Conservation (phyloP, 2,329 filamentous ascomycete genomes). For the Cordyceps cicadae region DNA sequence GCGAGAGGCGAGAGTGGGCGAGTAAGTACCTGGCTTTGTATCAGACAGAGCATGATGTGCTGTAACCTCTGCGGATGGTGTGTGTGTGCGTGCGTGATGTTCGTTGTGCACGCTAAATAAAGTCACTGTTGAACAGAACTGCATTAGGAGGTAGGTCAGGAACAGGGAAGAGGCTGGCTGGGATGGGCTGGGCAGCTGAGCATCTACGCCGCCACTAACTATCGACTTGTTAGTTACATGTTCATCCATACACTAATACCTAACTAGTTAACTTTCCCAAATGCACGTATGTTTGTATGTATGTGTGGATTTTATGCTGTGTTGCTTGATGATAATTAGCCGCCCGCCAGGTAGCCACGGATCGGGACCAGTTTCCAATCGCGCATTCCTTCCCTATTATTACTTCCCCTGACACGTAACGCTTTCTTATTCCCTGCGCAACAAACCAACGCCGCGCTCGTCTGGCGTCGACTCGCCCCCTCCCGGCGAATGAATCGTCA, state of each 20-base stretch:
- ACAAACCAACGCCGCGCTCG: neutral
- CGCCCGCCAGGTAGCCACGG: neutral
- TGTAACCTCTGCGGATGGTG: neutral
- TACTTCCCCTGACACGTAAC: neutral
- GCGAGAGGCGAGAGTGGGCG: too few relatives aligned
- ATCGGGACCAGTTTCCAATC: neutral
- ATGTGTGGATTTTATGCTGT: too few relatives aligned
- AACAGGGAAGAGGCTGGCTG: neutral
- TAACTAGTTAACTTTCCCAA: too few relatives aligned
- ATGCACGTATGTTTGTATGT: too few relatives aligned
- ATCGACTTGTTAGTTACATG: neutral
- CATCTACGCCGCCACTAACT: neutral
- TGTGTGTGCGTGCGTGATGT: neutral
- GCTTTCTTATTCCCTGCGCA: neutral
- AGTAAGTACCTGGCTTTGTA: neutral
- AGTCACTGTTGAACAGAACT: neutral
- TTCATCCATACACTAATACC: too few relatives aligned
- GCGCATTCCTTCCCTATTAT: neutral
- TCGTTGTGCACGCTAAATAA: neutral
- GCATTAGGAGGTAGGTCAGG: neutral
- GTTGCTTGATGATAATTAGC: neutral
- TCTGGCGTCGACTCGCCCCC: neutral
- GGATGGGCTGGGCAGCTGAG: neutral
- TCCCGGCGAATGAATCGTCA: conserved; percentile 7
- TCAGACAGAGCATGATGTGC: neutral